Conservation (phyloP, 495 filamentous ascomycete species). For the Hypoxylon fuscum region DNA sequence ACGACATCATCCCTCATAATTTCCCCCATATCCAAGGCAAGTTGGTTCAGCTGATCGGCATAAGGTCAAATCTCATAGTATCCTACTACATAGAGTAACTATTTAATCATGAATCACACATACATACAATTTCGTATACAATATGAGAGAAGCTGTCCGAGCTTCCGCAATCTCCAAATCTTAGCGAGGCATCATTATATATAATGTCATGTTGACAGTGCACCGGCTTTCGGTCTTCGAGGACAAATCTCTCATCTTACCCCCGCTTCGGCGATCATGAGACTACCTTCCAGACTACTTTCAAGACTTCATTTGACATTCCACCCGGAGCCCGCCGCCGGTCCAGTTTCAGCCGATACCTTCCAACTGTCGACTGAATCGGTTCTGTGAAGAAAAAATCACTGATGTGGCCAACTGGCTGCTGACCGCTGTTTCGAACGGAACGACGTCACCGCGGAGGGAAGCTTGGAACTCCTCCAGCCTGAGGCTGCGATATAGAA, state of each 20-base stretch:
- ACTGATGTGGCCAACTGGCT: neutral
- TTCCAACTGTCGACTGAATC: neutral
- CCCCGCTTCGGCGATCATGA: neutral
- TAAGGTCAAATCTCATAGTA: neutral
- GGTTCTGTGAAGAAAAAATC: neutral
- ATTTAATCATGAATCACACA: neutral
- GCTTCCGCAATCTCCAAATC: neutral
- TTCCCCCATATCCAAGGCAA: constrained; percentile 1
- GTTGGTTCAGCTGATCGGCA: neutral
- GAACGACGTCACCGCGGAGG: neutral
- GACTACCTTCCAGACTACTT: neutral
- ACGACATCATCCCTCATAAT: constrained; percentile 17
- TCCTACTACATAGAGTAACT: neutral
- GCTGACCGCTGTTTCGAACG: neutral
- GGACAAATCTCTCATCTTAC: neutral
- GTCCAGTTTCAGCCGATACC: neutral
- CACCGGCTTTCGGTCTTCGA: neutral
- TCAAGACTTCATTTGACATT: neutral
- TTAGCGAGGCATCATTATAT: neutral
- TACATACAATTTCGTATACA: constrained; percentile 1
- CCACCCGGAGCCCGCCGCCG: neutral
- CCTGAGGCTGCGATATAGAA: neutral
- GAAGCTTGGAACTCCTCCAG: neutral
- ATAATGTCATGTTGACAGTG: neutral
- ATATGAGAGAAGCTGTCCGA: neutral